Conservation (phyloP, 73 alveolate genomes). For the Strombidium stylifer region DNA sequence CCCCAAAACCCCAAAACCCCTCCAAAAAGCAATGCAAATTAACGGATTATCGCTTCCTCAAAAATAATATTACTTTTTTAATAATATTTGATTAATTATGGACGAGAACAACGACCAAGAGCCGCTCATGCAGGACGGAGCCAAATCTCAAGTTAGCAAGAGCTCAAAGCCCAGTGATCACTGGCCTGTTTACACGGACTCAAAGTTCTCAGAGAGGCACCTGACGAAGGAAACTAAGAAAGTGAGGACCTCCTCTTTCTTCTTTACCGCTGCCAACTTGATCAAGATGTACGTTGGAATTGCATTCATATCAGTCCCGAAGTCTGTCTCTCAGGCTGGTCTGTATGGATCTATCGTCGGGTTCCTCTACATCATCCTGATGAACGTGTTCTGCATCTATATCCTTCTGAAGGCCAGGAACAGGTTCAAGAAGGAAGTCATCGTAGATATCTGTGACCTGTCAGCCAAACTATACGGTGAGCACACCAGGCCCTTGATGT, state of each 20-base stretch:
- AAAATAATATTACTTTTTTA: no score
- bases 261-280: background rate
- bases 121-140: no score
- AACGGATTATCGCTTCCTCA: no score
- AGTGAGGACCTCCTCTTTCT: slow-evolving; percentile 8
- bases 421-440: background rate
- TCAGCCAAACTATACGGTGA: background rate
- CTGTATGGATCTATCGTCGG: slow-evolving; percentile 14
- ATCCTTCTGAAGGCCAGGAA: slow-evolving; percentile 17
- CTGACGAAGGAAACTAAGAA: background rate
- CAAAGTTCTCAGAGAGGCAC: slow-evolving; percentile 6
- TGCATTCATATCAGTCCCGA: slow-evolving; percentile 4
- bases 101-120: no score
- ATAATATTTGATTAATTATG: no score
- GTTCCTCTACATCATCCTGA: background rate
- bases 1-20: no score
- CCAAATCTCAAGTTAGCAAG: no score
- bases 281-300: slow-evolving; percentile 22
- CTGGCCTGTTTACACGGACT: no score
- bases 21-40: no score
- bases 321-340: slow-evolving; percentile 10
- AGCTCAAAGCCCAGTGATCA: no score
- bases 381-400: background rate
- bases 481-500: background rate
- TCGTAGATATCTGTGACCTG: slow-evolving; percentile 3